Evolutionary conservation across 306 rosid genomes (phyloP).

Genomic region (Prunus mongolica): DNA sequence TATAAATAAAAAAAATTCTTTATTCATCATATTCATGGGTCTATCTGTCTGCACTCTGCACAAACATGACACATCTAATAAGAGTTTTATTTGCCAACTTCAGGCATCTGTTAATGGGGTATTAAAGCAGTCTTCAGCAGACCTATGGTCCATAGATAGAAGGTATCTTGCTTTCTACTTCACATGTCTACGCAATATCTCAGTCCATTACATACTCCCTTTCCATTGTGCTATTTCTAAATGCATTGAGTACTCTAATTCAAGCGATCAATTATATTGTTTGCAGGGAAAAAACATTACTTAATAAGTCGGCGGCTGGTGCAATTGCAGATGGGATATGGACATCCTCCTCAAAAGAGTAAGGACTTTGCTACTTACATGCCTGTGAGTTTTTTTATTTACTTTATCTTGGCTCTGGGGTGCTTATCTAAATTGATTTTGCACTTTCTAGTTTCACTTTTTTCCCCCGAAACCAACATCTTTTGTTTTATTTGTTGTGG

Average conservation of each 20-base stretch:
- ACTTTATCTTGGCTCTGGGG: constrained; percentile 1
- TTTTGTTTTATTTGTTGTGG: background rate
- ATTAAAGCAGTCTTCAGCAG: constrained; percentile 38
- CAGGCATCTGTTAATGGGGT: constrained; percentile 51
- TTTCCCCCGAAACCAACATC: constrained; percentile 7
- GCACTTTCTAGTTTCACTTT: constrained; percentile 1
- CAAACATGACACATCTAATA: constrained; percentile 1
- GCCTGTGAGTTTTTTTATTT: constrained; percentile 9
- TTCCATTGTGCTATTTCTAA: constrained; percentile 9
- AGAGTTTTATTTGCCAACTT: constrained; percentile 8
- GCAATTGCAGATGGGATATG: constrained; percentile 27
- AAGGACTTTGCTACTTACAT: constrained; percentile 21
- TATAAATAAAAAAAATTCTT: background rate
- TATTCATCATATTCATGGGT: constrained; percentile 1
- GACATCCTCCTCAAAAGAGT: constrained; percentile 33
- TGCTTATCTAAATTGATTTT: background rate
- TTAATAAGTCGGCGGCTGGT: constrained; percentile 32
- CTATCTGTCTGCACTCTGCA: too few species aligned
- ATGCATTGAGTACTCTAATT: constrained; percentile 17
- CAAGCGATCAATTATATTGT: constrained; percentile 9
- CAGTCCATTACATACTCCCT: background rate
- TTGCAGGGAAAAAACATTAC: constrained; percentile 37
- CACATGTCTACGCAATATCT: background rate
- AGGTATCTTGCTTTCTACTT: constrained; percentile 45
- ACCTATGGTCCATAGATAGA: constrained; percentile 37